Base-by-base conservation (phyloP, 768 basidiomycete genomes). In the Lactifluus volemus region DNA sequence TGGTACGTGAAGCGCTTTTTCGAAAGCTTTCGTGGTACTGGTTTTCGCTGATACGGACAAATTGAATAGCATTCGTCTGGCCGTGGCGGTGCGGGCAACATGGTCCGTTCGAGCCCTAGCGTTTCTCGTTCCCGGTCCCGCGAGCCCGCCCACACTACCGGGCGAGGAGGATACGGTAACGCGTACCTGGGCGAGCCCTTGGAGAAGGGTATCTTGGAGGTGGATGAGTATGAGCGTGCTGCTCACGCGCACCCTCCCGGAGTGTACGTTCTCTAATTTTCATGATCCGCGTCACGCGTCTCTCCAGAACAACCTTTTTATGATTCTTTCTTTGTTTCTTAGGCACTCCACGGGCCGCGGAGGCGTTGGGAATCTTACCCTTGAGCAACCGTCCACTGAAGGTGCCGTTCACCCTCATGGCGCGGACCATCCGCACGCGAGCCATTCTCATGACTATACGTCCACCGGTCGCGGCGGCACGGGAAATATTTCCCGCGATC, bases 261-360 rank as follows among this genome's bases (percentile, higher is more conserved):
- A 50, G 55, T 78, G 83, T 83, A 64, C 60, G 80, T 76, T 19
- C 54, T 11, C 14, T 55, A 45, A 7, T 21, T 42, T 30, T 12
- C 19, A 25, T 25, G 25, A 25, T 45, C 19, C 9, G 32, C 6
- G 32, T 34, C 25, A 14, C 9, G 32, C 6, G 32, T 34, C 25
- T 34, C 15, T 41, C 38, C 32, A 19, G 11, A 14, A n/a, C 11
- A 32, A 9, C 41, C 12, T 25, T 1, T 42, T 47, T 44, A 54
- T 48, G 17, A 11, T 21, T 21, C 1, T 29, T 49, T 32, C 49
- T 74, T 47, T 56, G 42, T 10, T 39, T 29, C n/a, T 7, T 30
- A 51, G 83, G 14, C 84, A 87, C 68, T 86, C 85, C 4, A 82
- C 80, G 0, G 86, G 86, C 49, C 82, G 87, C 53, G 86, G 87